A percentile compares a stretch with the other conserved stretches of the same genome.
Evolutionary conservation across 2,329 filamentous ascomycete genomes (phyloP).

Genomic region (Monosporascus ibericus): DNA sequence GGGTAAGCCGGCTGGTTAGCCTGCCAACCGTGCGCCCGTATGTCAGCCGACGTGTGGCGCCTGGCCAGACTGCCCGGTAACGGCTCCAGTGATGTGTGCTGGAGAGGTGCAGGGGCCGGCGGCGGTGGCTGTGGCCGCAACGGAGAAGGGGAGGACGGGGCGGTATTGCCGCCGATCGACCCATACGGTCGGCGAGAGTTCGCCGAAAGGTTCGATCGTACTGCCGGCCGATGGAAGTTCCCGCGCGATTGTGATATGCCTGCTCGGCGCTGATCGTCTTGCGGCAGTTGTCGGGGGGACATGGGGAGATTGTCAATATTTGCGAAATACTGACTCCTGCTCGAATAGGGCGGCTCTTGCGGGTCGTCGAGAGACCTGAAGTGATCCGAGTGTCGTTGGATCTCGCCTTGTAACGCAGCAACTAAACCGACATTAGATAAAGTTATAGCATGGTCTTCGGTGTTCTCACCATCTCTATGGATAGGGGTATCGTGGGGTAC

Average conservation of each 20-base stretch:
- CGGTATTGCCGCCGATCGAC: constrained; percentile 65
- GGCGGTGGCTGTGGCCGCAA: constrained; percentile 60
- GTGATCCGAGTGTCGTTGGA: constrained; percentile 55
- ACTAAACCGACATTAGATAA: constrained; percentile 36
- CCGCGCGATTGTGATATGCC: constrained; percentile 53
- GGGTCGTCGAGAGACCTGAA: constrained; percentile 55
- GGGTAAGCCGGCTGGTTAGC: constrained; percentile 58
- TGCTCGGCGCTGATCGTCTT: constrained; percentile 76
- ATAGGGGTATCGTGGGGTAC: constrained; percentile 71
- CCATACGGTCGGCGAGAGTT: constrained; percentile 76
- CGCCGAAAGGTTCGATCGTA: constrained; percentile 75
- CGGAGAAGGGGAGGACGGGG: constrained; percentile 68
- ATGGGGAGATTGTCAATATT: constrained; percentile 70
- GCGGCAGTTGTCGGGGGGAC: constrained; percentile 79
- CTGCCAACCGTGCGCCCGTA: constrained; percentile 80
- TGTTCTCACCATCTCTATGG: constrained; percentile 70
- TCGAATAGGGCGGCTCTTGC: constrained; percentile 60
- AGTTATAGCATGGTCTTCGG: constrained; percentile 12
- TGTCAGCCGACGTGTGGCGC: constrained; percentile 92
- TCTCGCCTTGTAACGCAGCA: constrained; percentile 49
- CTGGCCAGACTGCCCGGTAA: constrained; percentile 67
- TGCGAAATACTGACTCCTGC: constrained; percentile 60
- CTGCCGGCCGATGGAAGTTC: constrained; percentile 68
- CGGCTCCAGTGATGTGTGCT: constrained; percentile 55
- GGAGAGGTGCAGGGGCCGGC: constrained; percentile 55